A percentile compares a stretch with the other conserved stretches of the same genome.
phyloP scores from a whole-genome alignment of 352 stramenopile species.

The Proteromonas lacertae region DNA sequence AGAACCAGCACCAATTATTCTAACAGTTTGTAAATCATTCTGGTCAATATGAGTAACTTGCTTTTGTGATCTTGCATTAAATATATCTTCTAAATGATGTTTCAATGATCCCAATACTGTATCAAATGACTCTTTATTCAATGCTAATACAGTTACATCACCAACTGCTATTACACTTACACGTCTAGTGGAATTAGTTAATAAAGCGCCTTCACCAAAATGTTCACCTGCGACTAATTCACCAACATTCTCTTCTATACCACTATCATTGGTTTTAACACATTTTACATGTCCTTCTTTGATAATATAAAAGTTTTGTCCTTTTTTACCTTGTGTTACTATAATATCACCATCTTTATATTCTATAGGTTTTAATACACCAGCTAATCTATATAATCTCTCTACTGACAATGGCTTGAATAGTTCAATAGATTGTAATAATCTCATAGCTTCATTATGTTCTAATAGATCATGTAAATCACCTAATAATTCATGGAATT shows the following conservation, averaged over 20 bases:
- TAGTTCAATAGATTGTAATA: constrained; percentile 43
- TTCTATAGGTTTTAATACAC: constrained; percentile 4
- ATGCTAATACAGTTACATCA: constrained; percentile 34
- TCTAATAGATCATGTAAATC: constrained; percentile 33
- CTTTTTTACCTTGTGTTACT: no score
- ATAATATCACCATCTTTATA: no score
- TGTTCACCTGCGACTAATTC: not conserved
- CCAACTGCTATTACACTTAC: constrained; percentile 33
- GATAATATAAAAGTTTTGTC: constrained; percentile 13
- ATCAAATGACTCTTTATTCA: constrained; percentile 28
- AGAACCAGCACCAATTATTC: constrained; percentile 39
- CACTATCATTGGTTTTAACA: no score
- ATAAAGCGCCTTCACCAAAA: constrained; percentile 3
- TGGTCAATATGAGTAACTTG: not conserved
- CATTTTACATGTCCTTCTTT: constrained; percentile 6
- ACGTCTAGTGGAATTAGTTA: constrained; percentile 16
- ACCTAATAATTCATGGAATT: constrained; percentile 5
- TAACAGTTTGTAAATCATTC: not conserved
- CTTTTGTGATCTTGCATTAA: no score
- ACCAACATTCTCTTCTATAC: constrained; percentile 1
- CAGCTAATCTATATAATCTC: constrained; percentile 10
- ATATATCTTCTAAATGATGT: no score
- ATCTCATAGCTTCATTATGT: constrained; percentile 54
- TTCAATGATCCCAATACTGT: constrained; percentile 4
- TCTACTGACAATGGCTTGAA: constrained; percentile 38